These are phyloP conservation scores for Penicillium verrucosum DNA, from an alignment of 2,329 filamentous ascomycete genomes.

Conservation along the genomic window DNA sequence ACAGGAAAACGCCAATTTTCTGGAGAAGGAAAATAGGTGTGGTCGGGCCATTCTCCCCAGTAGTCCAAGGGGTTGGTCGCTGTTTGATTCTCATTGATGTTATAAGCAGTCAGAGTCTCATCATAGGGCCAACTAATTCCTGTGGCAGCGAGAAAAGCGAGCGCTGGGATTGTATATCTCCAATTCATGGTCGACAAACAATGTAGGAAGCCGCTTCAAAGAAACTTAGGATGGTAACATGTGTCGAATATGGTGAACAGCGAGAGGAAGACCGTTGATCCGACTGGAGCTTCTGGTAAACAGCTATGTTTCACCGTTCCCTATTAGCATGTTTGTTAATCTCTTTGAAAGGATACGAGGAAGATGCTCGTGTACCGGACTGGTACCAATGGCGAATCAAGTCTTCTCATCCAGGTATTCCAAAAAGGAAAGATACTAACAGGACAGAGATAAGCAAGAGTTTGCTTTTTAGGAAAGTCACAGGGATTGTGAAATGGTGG, in stretches of 20 bases:
- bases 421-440: not conserved
- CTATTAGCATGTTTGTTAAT: not conserved
- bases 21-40: constrained; percentile 54
- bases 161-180: constrained; percentile 24
- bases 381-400: not conserved
- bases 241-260: constrained; percentile 9
- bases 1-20: constrained; percentile 64
- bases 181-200: constrained; percentile 31
- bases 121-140: constrained; percentile 47
- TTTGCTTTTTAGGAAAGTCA: not conserved
- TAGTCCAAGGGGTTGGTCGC: constrained; percentile 59
- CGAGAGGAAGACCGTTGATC: not conserved
- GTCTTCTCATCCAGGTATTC: not conserved
- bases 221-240: constrained; percentile 21
- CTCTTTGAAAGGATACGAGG: not conserved
- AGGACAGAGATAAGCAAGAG: not conserved
- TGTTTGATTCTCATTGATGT: constrained; percentile 58
- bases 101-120: constrained; percentile 52
- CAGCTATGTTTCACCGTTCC: not conserved
- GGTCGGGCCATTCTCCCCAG: constrained; percentile 54
- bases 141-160: constrained; percentile 29
- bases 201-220: constrained; percentile 3
- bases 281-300: not conserved
- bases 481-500: not conserved
- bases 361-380: not conserved